Percentiles rank a stretch among this genome's conserved stretches.
phyloP scores from a whole-genome alignment of 2,329 filamentous ascomycete species.

The Paecilomyces fulvus region DNA sequence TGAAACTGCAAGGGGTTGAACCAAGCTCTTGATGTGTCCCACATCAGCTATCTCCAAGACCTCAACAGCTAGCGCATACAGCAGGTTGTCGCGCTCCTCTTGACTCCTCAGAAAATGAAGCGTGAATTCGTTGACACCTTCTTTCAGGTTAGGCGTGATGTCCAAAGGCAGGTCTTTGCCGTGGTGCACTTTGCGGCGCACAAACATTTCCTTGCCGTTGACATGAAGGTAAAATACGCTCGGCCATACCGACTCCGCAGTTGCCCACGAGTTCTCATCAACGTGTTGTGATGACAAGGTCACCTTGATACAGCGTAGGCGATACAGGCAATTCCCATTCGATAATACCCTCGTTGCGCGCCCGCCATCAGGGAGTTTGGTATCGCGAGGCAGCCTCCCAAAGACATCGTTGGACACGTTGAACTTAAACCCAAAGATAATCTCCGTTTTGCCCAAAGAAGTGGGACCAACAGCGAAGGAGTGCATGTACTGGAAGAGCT shows the following conservation, averaged over 20 bases:
- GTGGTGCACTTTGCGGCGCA: conserved; percentile 62
- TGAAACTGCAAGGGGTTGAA: conserved; percentile 36
- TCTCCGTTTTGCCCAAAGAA: conserved; percentile 16
- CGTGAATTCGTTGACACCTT: conserved; percentile 55
- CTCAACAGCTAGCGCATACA: conserved; percentile 64
- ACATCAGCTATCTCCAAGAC: conserved; percentile 48
- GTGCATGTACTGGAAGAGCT: conserved; percentile 29
- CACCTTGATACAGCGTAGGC: conserved; percentile 58
- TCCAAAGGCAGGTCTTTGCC: conserved; percentile 70
- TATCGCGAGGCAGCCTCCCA: conserved; percentile 23
- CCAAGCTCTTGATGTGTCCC: conserved; percentile 26
- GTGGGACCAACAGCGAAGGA: conserved; percentile 23
- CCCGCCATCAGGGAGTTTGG: conserved; percentile 10
- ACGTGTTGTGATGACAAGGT: conserved; percentile 20
- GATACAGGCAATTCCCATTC: conserved; percentile 53
- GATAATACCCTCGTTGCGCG: conserved; percentile 26
- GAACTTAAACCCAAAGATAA: conserved; percentile 27
- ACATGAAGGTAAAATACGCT: conserved; percentile 58
- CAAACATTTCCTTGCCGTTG: conserved; percentile 51
- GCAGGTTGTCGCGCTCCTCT: conserved; percentile 22
- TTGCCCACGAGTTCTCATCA: conserved; percentile 51
- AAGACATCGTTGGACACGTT: conserved; percentile 21
- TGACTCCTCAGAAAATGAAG: conserved; percentile 40
- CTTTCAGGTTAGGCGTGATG: conserved; percentile 51
- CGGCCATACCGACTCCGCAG: conserved; percentile 62